A percentile compares a stretch with the other conserved stretches of the same genome.
These are phyloP conservation scores for Podaxis mareebaensis DNA, from an alignment of 768 basidiomycete genomes.

Conservation along the genomic window DNA sequence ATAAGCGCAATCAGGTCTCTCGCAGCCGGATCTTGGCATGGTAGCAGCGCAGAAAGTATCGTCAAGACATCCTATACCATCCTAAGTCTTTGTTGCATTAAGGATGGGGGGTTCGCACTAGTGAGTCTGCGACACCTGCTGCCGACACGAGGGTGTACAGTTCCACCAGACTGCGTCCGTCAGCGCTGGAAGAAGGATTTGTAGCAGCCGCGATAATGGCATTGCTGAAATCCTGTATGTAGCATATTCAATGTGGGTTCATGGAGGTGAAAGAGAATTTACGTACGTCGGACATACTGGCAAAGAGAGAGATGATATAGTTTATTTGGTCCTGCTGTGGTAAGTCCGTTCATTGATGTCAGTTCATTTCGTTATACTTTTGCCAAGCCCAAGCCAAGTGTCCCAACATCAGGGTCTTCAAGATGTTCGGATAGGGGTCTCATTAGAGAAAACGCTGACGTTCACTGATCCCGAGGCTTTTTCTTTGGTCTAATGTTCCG, in stretches of 20 bases:
- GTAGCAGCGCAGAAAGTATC: slow-evolving; percentile 40
- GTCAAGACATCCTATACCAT: slow-evolving; percentile 43
- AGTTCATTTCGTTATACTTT: neutral
- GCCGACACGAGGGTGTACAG: neutral
- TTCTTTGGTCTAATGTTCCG: too few species aligned
- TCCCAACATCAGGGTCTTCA: neutral
- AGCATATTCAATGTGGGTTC: neutral
- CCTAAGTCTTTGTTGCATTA: neutral
- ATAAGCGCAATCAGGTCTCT: slow-evolving; percentile 40
- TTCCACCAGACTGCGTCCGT: neutral
- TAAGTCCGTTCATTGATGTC: neutral
- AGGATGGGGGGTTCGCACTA: slow-evolving; percentile 4
- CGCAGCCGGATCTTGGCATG: slow-evolving; percentile 37
- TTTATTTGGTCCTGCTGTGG: neutral
- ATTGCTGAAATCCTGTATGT: neutral
- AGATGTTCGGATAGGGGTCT: neutral
- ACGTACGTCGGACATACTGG: slow-evolving; percentile 10
- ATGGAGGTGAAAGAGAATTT: neutral
- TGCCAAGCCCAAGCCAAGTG: neutral
- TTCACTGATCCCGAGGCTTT: too few species aligned
- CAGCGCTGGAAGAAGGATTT: neutral
- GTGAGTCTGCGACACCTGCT: slow-evolving; percentile 10
- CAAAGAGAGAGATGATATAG: neutral
- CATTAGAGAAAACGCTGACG: neutral
- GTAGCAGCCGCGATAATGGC: slow-evolving; percentile 6